phyloP scores from a whole-genome alignment of 352 stramenopile species.

The Phytopythium kandeliae region DNA sequence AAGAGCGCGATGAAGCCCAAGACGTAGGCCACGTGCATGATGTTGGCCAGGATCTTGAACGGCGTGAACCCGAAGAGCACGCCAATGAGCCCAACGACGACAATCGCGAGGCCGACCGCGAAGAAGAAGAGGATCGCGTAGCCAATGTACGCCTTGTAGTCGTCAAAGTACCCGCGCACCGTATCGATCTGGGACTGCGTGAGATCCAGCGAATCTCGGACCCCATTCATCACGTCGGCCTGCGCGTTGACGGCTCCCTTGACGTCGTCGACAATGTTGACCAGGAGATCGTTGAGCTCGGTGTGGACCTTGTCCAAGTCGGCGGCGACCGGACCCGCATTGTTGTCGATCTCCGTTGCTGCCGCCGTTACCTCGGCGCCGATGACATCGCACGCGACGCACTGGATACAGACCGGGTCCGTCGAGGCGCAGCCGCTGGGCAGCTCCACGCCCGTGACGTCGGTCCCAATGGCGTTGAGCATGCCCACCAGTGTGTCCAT shows the following conservation, averaged over 20 bases:
- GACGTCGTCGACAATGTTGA: constrained; percentile 28
- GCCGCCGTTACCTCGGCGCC: constrained; percentile 20
- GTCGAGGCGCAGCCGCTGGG: constrained; percentile 17
- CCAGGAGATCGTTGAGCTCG: constrained; percentile 32
- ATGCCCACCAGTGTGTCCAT: constrained; percentile 17
- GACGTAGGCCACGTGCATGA: constrained; percentile 73
- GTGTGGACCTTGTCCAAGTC: constrained; percentile 24
- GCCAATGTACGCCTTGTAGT: constrained; percentile 31
- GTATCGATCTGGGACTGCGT: constrained; percentile 23
- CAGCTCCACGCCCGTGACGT: constrained; percentile 22
- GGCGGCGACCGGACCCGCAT: constrained; percentile 26
- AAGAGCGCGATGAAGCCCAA: constrained; percentile 62
- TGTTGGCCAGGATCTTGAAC: constrained; percentile 49
- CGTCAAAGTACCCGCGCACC: constrained; percentile 28
- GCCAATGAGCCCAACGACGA: constrained; percentile 52
- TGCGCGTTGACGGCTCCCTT: constrained; percentile 28
- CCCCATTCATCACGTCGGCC: constrained; percentile 17
- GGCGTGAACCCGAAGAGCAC: constrained; percentile 62
- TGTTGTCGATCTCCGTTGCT: constrained; percentile 25
- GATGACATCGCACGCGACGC: constrained; percentile 30
- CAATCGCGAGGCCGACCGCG: constrained; percentile 37
- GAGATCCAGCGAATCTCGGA: constrained; percentile 27
- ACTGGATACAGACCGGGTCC: constrained; percentile 31
- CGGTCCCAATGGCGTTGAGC: constrained; percentile 23
- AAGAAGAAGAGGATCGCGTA: constrained; percentile 50